Percentiles rank a stretch among this genome's conserved stretches.
These are phyloP conservation scores for Xylariaceae sp. DNA, from an alignment of 2,329 filamentous ascomycete genomes.

Conservation along the genomic window DNA sequence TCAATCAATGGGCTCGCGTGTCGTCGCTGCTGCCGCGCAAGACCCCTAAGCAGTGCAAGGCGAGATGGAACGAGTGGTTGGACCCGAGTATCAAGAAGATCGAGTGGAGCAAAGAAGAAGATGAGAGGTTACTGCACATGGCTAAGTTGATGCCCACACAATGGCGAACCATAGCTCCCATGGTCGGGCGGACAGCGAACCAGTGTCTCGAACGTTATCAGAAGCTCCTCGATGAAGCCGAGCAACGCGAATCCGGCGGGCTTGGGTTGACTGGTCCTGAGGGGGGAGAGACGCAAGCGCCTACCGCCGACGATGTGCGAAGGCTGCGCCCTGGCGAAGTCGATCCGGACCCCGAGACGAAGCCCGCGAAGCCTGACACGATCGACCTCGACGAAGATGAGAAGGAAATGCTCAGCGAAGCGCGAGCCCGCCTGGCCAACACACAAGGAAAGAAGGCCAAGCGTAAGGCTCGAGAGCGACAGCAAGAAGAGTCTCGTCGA, in stretches of 20 bases:
- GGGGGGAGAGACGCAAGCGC: slow-evolving; percentile 80
- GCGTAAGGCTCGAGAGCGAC: slow-evolving; percentile 90
- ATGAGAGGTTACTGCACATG: slow-evolving; percentile 93
- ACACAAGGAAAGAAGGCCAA: slow-evolving; percentile 99
- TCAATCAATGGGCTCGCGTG: slow-evolving; percentile 98
- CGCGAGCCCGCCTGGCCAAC: slow-evolving; percentile 90
- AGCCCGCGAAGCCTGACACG: slow-evolving; percentile 91
- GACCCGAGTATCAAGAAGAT: slow-evolving; percentile 98
- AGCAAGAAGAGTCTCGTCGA: slow-evolving; percentile 89
- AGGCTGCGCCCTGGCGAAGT: slow-evolving; percentile 86
- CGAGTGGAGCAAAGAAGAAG: slow-evolving; percentile 98
- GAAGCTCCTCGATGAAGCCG: slow-evolving; percentile 91
- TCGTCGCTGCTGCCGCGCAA: slow-evolving; percentile 96
- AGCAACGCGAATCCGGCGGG: slow-evolving; percentile 77
- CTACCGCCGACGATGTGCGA: slow-evolving; percentile 88
- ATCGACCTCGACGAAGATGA: slow-evolving; percentile 98
- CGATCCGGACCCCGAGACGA: slow-evolving; percentile 95
- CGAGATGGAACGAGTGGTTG: slow-evolving; percentile 96
- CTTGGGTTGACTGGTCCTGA: slow-evolving; percentile 80
- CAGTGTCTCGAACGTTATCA: slow-evolving; percentile 97
- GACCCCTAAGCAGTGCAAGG: slow-evolving; percentile 98
- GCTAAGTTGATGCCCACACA: slow-evolving; percentile 99
- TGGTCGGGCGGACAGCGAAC: slow-evolving; percentile 92
- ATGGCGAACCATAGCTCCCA: slow-evolving; percentile 97
- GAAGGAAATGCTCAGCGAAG: slow-evolving; percentile 99